Conservation (phyloP, 1,284 basidiomycete genomes). For the Pulveroboletus ridleyi region DNA sequence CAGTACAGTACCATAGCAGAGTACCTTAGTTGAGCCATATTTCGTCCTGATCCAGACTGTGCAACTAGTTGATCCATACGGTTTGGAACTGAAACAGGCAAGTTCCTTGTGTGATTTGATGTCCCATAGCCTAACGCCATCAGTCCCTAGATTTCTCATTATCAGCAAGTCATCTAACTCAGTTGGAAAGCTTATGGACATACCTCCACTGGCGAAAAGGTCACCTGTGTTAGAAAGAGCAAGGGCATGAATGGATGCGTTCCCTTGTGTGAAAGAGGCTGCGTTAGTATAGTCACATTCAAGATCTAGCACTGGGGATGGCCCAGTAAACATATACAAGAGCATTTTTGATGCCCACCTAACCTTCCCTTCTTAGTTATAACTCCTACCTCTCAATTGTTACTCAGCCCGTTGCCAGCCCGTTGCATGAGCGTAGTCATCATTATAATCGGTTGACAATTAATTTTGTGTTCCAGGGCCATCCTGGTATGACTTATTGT, state of each 20-base stretch:
- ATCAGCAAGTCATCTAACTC: no score
- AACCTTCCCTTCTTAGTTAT: no score
- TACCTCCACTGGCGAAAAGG: constrained; percentile 6
- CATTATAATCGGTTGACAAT: no score
- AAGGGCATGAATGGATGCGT: neutral
- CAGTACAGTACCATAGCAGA: constrained; percentile 17
- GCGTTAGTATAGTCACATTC: neutral
- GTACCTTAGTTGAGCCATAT: constrained; percentile 10
- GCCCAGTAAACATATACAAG: neutral
- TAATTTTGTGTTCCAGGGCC: no score
- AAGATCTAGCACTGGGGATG: neutral
- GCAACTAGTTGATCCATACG: constrained; percentile 12
- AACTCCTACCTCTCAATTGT: no score
- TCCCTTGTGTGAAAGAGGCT: constrained; percentile 1
- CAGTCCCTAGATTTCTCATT: neutral
- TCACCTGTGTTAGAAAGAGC: neutral
- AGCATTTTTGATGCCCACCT: neutral
- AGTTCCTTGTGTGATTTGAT: constrained; percentile 3
- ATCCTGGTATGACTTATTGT: no score
- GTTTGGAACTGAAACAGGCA: neutral
- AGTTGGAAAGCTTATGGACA: neutral
- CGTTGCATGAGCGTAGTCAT: no score
- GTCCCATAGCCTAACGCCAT: constrained; percentile 1
- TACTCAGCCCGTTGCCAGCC: no score
- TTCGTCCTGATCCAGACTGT: constrained; percentile 11